phyloP scores from a whole-genome alignment of 352 stramenopile species.

The Phytophthora citricola region DNA sequence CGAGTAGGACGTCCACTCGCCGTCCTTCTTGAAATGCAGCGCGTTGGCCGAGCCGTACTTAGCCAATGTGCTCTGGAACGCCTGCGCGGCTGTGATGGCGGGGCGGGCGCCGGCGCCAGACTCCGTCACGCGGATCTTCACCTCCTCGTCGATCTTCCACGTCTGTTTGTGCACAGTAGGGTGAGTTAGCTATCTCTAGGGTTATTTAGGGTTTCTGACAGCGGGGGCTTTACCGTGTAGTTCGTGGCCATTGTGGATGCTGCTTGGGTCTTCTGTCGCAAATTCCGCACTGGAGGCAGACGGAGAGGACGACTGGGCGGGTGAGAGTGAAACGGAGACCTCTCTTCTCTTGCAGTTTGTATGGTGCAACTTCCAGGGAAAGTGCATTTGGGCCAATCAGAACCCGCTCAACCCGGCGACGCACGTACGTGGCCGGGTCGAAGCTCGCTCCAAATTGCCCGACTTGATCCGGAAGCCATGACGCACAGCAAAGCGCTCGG shows the following conservation, averaged over 20 bases:
- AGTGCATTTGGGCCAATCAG: conserved; percentile 22
- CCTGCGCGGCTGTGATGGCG: conserved; percentile 60
- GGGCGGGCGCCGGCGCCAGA: conserved; percentile 49
- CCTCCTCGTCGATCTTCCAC: conserved; percentile 89
- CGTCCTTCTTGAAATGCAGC: conserved; percentile 76
- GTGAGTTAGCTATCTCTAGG: not conserved
- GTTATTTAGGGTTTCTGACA: not conserved
- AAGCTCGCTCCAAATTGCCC: not conserved
- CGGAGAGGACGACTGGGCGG: conserved; percentile 8
- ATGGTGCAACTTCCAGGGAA: conserved; percentile 26
- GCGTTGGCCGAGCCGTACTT: conserved; percentile 62
- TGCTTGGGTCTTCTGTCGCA: conserved; percentile 36
- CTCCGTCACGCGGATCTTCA: conserved; percentile 73
- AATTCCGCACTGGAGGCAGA: conserved; percentile 52
- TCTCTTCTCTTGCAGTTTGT: conserved; percentile 30
- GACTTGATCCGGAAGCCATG: conserved; percentile 9
- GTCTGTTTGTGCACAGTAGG: conserved; percentile 41
- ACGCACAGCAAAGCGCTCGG: conserved; percentile 14
- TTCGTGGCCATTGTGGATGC: conserved; percentile 33
- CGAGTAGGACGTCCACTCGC: conserved; percentile 71
- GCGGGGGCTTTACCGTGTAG: conserved; percentile 45
- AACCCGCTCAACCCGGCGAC: not conserved
- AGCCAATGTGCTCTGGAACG: conserved; percentile 67
- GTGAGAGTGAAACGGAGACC: conserved; percentile 20
- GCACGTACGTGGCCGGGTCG: conserved; percentile 17